Percentiles rank a stretch among this genome's conserved stretches.
phyloP scores from a whole-genome alignment of 2,329 filamentous ascomycete genomes.

The Hymenoscyphus repandus region DNA sequence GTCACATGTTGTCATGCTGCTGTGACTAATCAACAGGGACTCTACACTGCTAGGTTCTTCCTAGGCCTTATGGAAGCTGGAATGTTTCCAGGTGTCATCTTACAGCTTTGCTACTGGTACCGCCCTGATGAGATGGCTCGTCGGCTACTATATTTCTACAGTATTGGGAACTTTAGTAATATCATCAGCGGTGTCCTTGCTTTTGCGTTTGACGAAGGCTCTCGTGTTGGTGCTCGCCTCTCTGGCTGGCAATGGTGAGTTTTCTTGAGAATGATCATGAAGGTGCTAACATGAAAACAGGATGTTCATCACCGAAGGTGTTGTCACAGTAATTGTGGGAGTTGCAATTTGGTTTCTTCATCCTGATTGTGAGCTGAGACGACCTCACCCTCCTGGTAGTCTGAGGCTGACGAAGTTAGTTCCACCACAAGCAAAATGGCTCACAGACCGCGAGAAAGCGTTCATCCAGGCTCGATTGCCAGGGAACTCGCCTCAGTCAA shows the following conservation, averaged over 20 bases:
- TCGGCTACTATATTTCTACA: slow-evolving; percentile 41
- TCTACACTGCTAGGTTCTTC: slow-evolving; percentile 37
- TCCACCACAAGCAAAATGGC: slow-evolving; percentile 40
- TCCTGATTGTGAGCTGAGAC: too few species aligned
- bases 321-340: too few species aligned
- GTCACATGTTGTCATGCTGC: slow-evolving; percentile 36
- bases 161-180: not conserved
- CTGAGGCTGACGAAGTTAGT: slow-evolving; percentile 8
- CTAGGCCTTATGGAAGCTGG: slow-evolving; percentile 39
- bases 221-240: too few species aligned
- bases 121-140: slow-evolving; percentile 42
- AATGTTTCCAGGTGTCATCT: slow-evolving; percentile 28
- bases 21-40: slow-evolving; percentile 34
- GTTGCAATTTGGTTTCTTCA: too few species aligned
- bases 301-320: too few species aligned
- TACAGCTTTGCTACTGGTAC: slow-evolving; percentile 45
- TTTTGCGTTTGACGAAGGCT: too few species aligned
- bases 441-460: slow-evolving; percentile 40
- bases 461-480: slow-evolving; percentile 44
- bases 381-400: too few species aligned
- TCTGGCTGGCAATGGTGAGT: too few species aligned
- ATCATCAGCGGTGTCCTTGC: not conserved
- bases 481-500: slow-evolving; percentile 37
- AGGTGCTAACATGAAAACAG: too few species aligned
- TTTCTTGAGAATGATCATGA: too few species aligned